phyloP scores from a whole-genome alignment of 176 grass and related monocot genomes.

The Oryza coarctata region DNA sequence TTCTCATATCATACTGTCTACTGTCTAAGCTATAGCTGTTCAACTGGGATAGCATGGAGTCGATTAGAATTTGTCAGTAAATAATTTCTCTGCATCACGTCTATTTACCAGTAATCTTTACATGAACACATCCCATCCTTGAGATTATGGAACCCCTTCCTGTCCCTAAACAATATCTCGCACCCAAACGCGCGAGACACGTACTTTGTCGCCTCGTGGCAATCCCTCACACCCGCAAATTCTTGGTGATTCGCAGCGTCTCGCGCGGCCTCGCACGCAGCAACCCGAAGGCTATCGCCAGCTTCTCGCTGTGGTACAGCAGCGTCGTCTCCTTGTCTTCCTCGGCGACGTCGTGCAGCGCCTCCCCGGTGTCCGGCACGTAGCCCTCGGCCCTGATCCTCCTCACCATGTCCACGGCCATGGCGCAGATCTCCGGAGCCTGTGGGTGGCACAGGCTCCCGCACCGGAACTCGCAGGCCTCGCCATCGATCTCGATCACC shows the following conservation, averaged over 20 bases:
- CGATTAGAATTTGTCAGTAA: too few species aligned
- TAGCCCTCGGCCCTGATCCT: conserved; percentile 66
- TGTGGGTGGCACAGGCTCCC: conserved; percentile 49
- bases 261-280: conserved; percentile 42
- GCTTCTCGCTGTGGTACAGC: conserved; percentile 85
- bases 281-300: conserved; percentile 76
- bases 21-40: too few species aligned
- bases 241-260: conserved; percentile 62
- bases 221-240: conserved; percentile 75
- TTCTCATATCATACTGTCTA: too few species aligned
- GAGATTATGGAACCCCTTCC: conserved; percentile 83
- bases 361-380: conserved; percentile 32
- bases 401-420: conserved; percentile 57
- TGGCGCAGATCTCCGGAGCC: conserved; percentile 55
- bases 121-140: conserved; percentile 72
- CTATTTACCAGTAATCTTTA: conserved; percentile 73
- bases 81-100: background rate
- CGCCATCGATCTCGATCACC: conserved; percentile 54
- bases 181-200: conserved; percentile 60
- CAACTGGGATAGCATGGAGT: too few species aligned
- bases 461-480: conserved; percentile 59
- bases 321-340: conserved; percentile 56
- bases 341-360: conserved; percentile 48
- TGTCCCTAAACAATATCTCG: conserved; percentile 73
- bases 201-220: conserved; percentile 62